phyloP scores from a whole-genome alignment of 2,329 filamentous ascomycete species.

The Dothistroma septosporum region DNA sequence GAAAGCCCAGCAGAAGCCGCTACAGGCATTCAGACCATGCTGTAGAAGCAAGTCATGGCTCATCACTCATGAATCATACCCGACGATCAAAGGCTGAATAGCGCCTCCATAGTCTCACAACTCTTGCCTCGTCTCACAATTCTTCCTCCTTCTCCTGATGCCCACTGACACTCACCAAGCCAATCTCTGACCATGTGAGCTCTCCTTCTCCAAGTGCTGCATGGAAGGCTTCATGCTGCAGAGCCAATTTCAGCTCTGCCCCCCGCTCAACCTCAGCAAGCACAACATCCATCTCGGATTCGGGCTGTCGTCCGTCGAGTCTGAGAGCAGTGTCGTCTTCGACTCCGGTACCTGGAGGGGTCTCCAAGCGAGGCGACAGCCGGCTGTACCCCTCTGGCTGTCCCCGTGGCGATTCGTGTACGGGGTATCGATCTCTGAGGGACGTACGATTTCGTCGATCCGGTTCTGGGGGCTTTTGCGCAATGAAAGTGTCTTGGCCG shows the following conservation, averaged over 20 bases:
- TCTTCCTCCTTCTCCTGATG: conserved; percentile 28
- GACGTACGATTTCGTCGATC: background rate
- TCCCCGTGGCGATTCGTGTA: background rate
- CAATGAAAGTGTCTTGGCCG: background rate
- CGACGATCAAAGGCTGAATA: too few species aligned
- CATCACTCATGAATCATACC: too few species aligned
- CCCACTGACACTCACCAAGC: conserved; percentile 29
- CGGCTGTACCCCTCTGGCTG: conserved; percentile 5
- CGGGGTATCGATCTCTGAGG: background rate
- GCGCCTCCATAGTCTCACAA: background rate
- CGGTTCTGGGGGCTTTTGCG: background rate
- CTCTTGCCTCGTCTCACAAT: too few species aligned
- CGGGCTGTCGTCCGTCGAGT: background rate
- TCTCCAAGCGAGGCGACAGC: conserved; percentile 1
- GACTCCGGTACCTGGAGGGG: background rate
- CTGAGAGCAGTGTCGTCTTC: background rate
- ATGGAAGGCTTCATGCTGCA: conserved; percentile 24
- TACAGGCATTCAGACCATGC: too few species aligned
- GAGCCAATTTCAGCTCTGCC: conserved; percentile 15
- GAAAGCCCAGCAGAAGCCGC: too few species aligned
- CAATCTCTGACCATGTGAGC: conserved; percentile 25
- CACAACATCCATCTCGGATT: background rate
- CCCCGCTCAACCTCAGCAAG: conserved; percentile 1
- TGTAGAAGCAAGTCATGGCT: background rate
- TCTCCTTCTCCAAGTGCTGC: conserved; percentile 22